A percentile compares a stretch with the other conserved stretches of the same genome.
Conservation (phyloP, 257 asterid genomes). For the Ligustrum vulgare region DNA sequence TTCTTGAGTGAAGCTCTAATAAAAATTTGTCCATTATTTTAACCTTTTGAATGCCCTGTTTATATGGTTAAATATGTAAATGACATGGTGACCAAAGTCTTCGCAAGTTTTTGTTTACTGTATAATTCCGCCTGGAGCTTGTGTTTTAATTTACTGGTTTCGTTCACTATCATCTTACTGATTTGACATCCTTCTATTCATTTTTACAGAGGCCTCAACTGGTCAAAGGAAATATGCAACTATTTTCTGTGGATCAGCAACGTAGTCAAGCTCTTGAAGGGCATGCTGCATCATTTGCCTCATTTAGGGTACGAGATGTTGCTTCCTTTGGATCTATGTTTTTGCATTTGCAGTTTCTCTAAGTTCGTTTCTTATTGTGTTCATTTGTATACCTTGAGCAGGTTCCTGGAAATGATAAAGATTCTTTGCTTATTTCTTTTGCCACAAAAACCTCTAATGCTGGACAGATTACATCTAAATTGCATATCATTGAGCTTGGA, state of each 20-base stretch:
- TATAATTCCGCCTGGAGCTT: background rate
- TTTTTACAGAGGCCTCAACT: constrained; percentile 81
- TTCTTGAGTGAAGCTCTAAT: background rate
- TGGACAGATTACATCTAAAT: constrained; percentile 82
- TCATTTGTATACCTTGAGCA: constrained; percentile 32
- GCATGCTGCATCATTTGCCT: constrained; percentile 95
- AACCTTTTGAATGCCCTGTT: background rate
- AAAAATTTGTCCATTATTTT: background rate
- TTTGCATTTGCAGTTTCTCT: constrained; percentile 20
- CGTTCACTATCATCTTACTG: constrained; percentile 22
- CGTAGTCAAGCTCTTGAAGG: constrained; percentile 99
- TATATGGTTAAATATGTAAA: background rate
- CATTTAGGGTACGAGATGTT: constrained; percentile 59
- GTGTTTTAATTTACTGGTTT: constrained; percentile 11
- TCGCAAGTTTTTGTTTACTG: background rate
- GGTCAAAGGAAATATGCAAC: constrained; percentile 97
- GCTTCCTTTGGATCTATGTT: constrained; percentile 16
- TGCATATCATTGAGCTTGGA: constrained; percentile 96
- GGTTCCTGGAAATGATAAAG: constrained; percentile 92
- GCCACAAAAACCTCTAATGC: constrained; percentile 82
- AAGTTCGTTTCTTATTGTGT: constrained; percentile 21
- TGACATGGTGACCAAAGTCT: background rate
- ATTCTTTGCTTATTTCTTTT: constrained; percentile 89
- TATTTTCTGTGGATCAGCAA: constrained; percentile 93
- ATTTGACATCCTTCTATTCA: constrained; percentile 17